Percentiles rank a stretch among this genome's conserved stretches.
These are phyloP conservation scores for Mycena maculata DNA, from an alignment of 768 basidiomycete genomes.

Conservation along the genomic window DNA sequence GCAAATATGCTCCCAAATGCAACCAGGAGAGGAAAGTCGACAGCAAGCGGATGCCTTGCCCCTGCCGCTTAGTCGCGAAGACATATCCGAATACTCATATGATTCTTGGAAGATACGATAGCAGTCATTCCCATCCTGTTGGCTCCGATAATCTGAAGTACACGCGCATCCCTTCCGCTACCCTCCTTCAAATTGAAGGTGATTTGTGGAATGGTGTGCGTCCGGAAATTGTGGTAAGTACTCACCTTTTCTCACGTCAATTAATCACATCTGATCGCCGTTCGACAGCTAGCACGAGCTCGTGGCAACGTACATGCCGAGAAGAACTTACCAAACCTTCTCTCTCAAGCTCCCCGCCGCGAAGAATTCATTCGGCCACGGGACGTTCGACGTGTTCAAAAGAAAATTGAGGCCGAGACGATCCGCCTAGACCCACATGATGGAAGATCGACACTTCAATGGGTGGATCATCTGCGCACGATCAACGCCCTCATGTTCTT, in stretches of 20 bases:
- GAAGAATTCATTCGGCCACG: conserved; percentile 13
- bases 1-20: conserved; percentile 1
- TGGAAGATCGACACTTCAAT: conserved; percentile 18
- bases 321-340: neutral
- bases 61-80: neutral
- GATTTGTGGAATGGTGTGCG: neutral
- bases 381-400: conserved; percentile 21
- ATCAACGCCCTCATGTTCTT: conserved; percentile 14
- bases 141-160: conserved; percentile 2
- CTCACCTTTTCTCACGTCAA: neutral
- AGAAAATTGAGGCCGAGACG: conserved; percentile 30
- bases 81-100: neutral
- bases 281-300: neutral
- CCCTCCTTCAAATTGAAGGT: neutral
- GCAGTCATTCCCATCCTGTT: conserved; percentile 1
- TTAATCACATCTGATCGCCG: neutral
- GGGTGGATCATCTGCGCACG: conserved; percentile 14
- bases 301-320: conserved; percentile 8
- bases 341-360: neutral
- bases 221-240: conserved; percentile 4
- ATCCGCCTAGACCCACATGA: conserved; percentile 22
- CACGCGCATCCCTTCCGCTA: neutral
- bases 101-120: conserved; percentile 16
- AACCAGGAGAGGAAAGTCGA: neutral
- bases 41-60: conserved; percentile 7